These are phyloP conservation scores for Mimosa pudica DNA, from an alignment of 306 rosid genomes.

Conservation along the genomic window DNA sequence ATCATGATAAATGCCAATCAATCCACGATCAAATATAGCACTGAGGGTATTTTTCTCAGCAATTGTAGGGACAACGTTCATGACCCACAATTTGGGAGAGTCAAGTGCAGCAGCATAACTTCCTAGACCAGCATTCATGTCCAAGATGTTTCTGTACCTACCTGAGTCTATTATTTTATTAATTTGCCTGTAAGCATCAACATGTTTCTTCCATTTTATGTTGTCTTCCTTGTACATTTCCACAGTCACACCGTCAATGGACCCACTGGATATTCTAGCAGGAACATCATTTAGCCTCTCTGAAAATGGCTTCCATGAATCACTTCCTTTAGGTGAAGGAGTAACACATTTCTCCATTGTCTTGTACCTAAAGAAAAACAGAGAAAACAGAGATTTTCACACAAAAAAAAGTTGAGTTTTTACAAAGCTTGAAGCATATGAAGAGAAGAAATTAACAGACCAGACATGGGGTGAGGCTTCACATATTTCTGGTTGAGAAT, in stretches of 20 bases:
- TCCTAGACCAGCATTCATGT: constrained; percentile 68
- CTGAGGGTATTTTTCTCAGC: constrained; percentile 59
- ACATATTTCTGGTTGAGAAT: constrained; percentile 38
- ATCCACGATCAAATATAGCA: constrained; percentile 53
- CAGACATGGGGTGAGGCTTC: constrained; percentile 45
- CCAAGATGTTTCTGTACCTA: constrained; percentile 58
- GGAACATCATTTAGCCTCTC: constrained; percentile 55
- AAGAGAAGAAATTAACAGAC: constrained; percentile 27
- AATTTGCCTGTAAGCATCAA: constrained; percentile 48
- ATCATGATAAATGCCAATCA: constrained; percentile 61
- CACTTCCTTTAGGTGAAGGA: constrained; percentile 41
- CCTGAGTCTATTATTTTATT: constrained; percentile 48
- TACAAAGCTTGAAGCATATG: neutral
- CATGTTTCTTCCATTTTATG: constrained; percentile 53
- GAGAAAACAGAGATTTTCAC: constrained; percentile 1
- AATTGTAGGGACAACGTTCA: constrained; percentile 63
- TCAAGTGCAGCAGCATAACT: constrained; percentile 64
- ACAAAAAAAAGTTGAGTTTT: neutral
- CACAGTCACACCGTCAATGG: constrained; percentile 41
- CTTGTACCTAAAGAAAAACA: constrained; percentile 45
- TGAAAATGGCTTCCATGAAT: constrained; percentile 49
- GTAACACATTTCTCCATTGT: constrained; percentile 52
- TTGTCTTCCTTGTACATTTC: constrained; percentile 47
- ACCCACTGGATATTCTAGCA: constrained; percentile 48
- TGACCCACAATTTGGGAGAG: constrained; percentile 60